Evolutionary conservation across 1,284 basidiomycete species (phyloP).

Genomic region (Sporisorium graminicola): DNA sequence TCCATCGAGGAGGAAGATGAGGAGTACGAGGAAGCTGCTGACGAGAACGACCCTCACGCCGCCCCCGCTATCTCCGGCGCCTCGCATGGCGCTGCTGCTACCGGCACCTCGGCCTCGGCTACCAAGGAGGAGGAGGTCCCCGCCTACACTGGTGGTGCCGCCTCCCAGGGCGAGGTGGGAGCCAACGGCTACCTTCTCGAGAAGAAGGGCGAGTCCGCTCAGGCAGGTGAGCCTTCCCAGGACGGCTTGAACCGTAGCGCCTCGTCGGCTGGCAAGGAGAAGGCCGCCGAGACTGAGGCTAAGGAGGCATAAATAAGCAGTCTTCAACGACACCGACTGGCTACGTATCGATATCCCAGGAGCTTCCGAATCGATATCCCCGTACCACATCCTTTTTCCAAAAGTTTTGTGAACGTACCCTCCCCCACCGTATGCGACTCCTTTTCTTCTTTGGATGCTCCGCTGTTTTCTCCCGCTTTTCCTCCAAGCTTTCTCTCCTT

Average conservation of each 20-base stretch:
- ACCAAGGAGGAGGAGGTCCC: conserved; percentile 68
- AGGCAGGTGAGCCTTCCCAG: conserved; percentile 59
- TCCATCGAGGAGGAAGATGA: conserved; percentile 80
- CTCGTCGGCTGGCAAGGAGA: conserved; percentile 54
- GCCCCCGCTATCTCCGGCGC: conserved; percentile 62
- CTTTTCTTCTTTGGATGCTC: conserved; percentile 29
- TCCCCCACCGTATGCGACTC: conserved; percentile 4
- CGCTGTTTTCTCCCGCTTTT: conserved; percentile 18
- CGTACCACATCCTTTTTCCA: background rate
- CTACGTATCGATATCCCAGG: conserved; percentile 48
- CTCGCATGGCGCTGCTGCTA: conserved; percentile 28
- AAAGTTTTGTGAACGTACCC: conserved; percentile 6
- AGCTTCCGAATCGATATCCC: conserved; percentile 43
- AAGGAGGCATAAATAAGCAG: conserved; percentile 40
- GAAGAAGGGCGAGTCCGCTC: conserved; percentile 61
- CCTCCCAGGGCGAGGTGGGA: conserved; percentile 70
- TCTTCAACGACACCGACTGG: conserved; percentile 1
- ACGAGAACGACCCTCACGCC: conserved; percentile 47
- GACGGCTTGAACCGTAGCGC: conserved; percentile 53
- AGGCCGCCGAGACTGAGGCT: conserved; percentile 49
- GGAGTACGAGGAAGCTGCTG: conserved; percentile 72
- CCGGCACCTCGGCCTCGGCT: conserved; percentile 41
- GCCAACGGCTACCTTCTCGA: conserved; percentile 80
- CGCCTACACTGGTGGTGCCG: conserved; percentile 65
- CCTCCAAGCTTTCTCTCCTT: background rate